Conservation (phyloP, 768 basidiomycete genomes). For the Tricholomella constricta region DNA sequence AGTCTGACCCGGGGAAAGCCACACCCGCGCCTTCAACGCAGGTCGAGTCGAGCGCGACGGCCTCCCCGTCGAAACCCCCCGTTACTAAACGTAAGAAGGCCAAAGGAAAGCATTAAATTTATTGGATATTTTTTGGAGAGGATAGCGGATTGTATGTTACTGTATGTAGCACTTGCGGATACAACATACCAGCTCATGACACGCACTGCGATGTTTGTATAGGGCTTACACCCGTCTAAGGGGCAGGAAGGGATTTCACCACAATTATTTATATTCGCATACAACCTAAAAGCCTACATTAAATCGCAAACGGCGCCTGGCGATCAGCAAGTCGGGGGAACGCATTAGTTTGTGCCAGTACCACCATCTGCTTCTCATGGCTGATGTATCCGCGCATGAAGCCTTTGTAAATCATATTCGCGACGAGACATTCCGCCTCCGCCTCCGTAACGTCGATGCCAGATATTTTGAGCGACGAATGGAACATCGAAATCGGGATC, state of each 20-base stretch:
- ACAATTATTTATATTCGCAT: no score
- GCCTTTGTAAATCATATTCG: slow-evolving; percentile 93
- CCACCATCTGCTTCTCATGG: slow-evolving; percentile 93
- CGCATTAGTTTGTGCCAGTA: slow-evolving; percentile 75
- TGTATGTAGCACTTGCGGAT: background rate
- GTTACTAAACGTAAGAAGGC: slow-evolving; percentile 16
- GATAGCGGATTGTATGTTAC: background rate
- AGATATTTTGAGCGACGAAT: slow-evolving; percentile 69
- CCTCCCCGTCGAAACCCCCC: slow-evolving; percentile 7
- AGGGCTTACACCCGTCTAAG: no score
- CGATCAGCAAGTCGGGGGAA: slow-evolving; percentile 78
- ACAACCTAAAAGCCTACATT: background rate
- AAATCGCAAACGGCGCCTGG: slow-evolving; percentile 48
- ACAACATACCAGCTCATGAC: no score
- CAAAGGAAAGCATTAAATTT: slow-evolving; percentile 8
- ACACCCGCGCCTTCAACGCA: background rate
- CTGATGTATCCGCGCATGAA: slow-evolving; percentile 96
- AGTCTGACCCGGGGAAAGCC: background rate
- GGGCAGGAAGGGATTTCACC: no score
- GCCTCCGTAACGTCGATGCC: slow-evolving; percentile 71
- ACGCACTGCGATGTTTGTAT: no score
- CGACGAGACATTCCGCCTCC: slow-evolving; percentile 92
- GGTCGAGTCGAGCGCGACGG: slow-evolving; percentile 3
- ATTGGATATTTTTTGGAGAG: background rate
- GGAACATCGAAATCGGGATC: slow-evolving; percentile 82